Percentiles rank a stretch among this genome's conserved stretches.
These are phyloP conservation scores for Globisporangium orthogonon DNA, from an alignment of 352 stramenopile genomes.

Conservation along the genomic window DNA sequence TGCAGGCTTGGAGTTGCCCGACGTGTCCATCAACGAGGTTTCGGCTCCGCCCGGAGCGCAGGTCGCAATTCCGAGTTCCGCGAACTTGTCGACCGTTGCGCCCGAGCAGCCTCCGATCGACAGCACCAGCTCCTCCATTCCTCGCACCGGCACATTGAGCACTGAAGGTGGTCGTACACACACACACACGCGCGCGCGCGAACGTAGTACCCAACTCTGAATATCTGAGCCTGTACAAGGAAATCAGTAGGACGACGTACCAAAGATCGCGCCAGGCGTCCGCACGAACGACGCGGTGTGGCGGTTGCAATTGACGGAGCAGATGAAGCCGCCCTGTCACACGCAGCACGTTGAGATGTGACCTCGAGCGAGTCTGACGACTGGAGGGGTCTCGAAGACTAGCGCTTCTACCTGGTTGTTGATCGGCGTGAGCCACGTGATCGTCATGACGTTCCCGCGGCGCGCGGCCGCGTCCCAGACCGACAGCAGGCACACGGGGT, in stretches of 20 bases:
- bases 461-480: constrained; percentile 17
- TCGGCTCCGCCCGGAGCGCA: constrained; percentile 38
- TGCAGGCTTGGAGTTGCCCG: background rate
- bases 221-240: no score
- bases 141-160: constrained; percentile 62
- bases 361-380: no score
- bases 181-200: background rate
- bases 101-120: constrained; percentile 60
- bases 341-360: background rate
- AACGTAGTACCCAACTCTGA: no score
- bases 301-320: constrained; percentile 70
- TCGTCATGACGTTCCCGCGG: constrained; percentile 67
- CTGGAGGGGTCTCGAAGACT: no score
- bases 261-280: constrained; percentile 42
- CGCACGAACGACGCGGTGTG: constrained; percentile 61
- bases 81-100: constrained; percentile 55
- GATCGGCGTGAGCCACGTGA: constrained; percentile 84
- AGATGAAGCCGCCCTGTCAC: constrained; percentile 62
- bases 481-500: constrained; percentile 74
- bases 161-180: constrained; percentile 24
- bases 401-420: constrained; percentile 63
- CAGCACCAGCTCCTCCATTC: constrained; percentile 75
- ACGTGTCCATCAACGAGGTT: background rate
- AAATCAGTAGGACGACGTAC: constrained; percentile 17
- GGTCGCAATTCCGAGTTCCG: constrained; percentile 30